Evolutionary conservation across 2,329 filamentous ascomycete genomes (phyloP).

Genomic region (Fusarium coffeatum): DNA sequence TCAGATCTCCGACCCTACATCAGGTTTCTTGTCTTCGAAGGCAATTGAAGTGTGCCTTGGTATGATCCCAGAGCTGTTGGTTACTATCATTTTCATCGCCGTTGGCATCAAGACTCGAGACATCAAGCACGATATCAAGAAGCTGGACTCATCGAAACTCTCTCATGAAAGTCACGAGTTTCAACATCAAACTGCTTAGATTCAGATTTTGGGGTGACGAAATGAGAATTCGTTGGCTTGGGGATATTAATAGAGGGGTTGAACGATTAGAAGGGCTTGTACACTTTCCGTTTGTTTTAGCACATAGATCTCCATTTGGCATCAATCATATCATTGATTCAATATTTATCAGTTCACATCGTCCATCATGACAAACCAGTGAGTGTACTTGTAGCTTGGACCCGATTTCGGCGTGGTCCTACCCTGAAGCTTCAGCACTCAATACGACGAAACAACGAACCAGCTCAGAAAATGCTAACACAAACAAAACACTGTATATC

Average conservation of each 20-base stretch:
- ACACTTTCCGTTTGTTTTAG: fast-evolving
- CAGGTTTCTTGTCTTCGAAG: slow-evolving; percentile 13
- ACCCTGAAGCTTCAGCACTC: background rate
- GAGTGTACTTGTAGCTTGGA: background rate
- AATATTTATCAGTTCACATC: background rate
- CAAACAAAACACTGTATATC: fast-evolving
- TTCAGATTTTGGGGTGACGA: too few species aligned
- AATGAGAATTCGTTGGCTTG: too few species aligned
- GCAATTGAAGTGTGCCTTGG: slow-evolving; percentile 10
- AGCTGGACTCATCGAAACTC: background rate
- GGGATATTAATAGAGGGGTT: too few species aligned
- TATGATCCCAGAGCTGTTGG: slow-evolving; percentile 9
- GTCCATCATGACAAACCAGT: background rate
- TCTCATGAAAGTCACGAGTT: slow-evolving; percentile 4
- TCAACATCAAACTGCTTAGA: background rate
- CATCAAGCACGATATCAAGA: slow-evolving; percentile 15
- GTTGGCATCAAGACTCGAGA: slow-evolving; percentile 3
- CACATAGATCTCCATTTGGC: background rate
- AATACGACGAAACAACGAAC: background rate
- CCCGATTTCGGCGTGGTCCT: background rate
- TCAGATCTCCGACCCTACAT: slow-evolving; percentile 3
- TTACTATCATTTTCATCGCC: slow-evolving; percentile 8
- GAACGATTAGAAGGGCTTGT: too few species aligned
- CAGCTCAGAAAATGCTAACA: too few species aligned
- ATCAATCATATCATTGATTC: too few species aligned